Base-by-base conservation (phyloP, 1,284 basidiomycete species). In the Apiotrichum gracile region DNA sequence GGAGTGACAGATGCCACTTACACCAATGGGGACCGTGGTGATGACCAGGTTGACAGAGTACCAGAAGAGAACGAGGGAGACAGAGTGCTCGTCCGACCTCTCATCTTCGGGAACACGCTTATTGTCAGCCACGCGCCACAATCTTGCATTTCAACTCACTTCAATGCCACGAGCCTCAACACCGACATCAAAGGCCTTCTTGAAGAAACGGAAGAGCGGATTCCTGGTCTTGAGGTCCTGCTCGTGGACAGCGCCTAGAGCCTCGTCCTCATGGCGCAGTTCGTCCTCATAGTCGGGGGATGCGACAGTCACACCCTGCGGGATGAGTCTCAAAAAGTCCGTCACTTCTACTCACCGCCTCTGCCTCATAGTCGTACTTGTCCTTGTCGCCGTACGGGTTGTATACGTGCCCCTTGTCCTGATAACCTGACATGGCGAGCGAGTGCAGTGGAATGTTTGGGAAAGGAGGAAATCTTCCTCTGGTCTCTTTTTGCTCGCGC, bases 21-120 rank as follows among this genome's bases (percentile, higher is more conserved):
- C 59, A 26, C 83, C 83, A 22, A 83, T 78, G 0, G 83, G 82
- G 48, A 85, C 80, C 1, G 80, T 81, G 3, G 77, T 78, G 35
- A 83, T 65, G 1, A 81, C 80, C 41, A 56, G 58, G 64, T 65
- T 66, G 34, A 67, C 66, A 25, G 53, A 53, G 55, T 55, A 66
- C 65, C 67, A 69, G 39, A 69, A 51, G 25, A 69, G 37, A n/a
- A 69, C 39, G 42, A 67, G 47, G 7, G 57, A 62, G 29, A 61
- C 55, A 2, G 57, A 52, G 42, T 63, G 62, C 40, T 52, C 54
- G 9, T 40, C 49, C 38, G 57, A 52, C 22, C 65, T 34, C 44
- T 65, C 61, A 21, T 63, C 61, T 41, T 64, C 62, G 17, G 66
- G 64, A 1, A 68, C 62, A 10, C 65, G 55, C 60, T 45, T 25